A percentile compares a stretch with the other conserved stretches of the same genome.
Conservation (phyloP, 768 basidiomycete species). For the Tricholoma terreum region DNA sequence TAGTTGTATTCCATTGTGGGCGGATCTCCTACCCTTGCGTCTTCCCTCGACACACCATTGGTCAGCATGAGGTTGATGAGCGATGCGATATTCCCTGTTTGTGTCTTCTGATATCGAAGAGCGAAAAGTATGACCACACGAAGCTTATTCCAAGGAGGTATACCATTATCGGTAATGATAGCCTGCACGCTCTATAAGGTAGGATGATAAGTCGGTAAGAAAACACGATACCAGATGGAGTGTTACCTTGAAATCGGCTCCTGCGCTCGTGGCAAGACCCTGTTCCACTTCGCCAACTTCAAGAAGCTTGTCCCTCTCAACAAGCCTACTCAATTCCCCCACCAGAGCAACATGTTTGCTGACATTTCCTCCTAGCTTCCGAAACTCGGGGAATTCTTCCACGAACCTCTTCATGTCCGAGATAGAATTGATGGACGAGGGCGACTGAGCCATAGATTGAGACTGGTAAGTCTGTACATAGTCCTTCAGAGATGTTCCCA, state of each 20-base stretch:
- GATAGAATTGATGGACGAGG: constrained; percentile 88
- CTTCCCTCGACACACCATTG: constrained; percentile 74
- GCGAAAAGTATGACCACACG: constrained; percentile 90
- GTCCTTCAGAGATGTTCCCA: constrained; percentile 85
- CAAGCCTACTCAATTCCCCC: constrained; percentile 90
- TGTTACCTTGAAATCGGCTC: constrained; percentile 81
- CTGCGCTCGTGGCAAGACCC: constrained; percentile 88
- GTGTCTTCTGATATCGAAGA: constrained; percentile 89
- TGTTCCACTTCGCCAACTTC: constrained; percentile 96
- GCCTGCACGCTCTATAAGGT: constrained; percentile 71
- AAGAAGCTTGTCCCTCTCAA: constrained; percentile 80
- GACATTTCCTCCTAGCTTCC: constrained; percentile 95
- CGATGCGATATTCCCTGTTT: constrained; percentile 76
- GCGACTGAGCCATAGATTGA: constrained; percentile 70
- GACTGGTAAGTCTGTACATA: constrained; percentile 94
- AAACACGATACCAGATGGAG: neutral
- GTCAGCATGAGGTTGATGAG: constrained; percentile 71
- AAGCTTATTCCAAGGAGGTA: constrained; percentile 81
- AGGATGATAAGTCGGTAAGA: neutral
- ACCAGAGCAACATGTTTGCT: constrained; percentile 98
- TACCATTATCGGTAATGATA: constrained; percentile 60
- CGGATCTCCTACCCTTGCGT: constrained; percentile 55
- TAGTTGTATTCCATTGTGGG: constrained; percentile 2
- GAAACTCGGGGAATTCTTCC: constrained; percentile 97
- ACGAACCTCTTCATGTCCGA: constrained; percentile 96